phyloP scores from a whole-genome alignment of 2,329 filamentous ascomycete species.

The Aspergillus fijiensis region DNA sequence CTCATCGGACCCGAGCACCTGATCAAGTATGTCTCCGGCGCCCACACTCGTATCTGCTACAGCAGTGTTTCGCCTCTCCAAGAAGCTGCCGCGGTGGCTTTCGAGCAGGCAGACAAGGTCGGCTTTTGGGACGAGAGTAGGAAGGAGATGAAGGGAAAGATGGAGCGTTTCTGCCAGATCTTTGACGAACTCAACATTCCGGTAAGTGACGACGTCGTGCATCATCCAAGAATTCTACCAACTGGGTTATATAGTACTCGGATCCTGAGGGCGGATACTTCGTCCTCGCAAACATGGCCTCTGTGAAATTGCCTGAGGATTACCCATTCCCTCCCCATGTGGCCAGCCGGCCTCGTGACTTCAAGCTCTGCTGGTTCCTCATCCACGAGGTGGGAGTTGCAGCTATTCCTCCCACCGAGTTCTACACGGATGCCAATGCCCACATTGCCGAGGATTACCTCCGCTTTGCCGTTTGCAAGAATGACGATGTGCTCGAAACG shows the following conservation, averaged over 20 bases:
- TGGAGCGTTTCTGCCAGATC: slow-evolving; percentile 80
- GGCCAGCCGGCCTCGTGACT: slow-evolving; percentile 80
- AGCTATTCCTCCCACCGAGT: slow-evolving; percentile 94
- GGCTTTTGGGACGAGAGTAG: slow-evolving; percentile 87
- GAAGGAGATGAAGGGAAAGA: slow-evolving; percentile 83
- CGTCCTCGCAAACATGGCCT: slow-evolving; percentile 87
- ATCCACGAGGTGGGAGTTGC: slow-evolving; percentile 96
- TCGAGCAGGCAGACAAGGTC: slow-evolving; percentile 80
- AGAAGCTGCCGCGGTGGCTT: slow-evolving; percentile 89
- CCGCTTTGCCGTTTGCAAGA: slow-evolving; percentile 94
- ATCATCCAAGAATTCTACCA: not conserved
- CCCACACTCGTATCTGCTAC: slow-evolving; percentile 96
- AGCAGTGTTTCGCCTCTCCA: slow-evolving; percentile 90
- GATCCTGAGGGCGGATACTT: slow-evolving; percentile 98
- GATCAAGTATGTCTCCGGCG: slow-evolving; percentile 86
- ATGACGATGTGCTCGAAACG: slow-evolving; percentile 77
- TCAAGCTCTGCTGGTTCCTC: slow-evolving; percentile 92
- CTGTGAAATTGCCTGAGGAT: slow-evolving; percentile 76
- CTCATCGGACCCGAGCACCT: slow-evolving; percentile 85
- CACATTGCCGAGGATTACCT: slow-evolving; percentile 90
- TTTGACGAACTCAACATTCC: slow-evolving; percentile 74
- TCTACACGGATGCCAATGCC: slow-evolving; percentile 83
- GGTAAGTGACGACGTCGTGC: slow-evolving; percentile 29
- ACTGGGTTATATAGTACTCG: slow-evolving; percentile 58
- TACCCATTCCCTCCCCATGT: slow-evolving; percentile 92